Percentiles rank a stretch among this genome's conserved stretches.
Conservation (phyloP, 257 asterid genomes). For the Mitragyna speciosa region DNA sequence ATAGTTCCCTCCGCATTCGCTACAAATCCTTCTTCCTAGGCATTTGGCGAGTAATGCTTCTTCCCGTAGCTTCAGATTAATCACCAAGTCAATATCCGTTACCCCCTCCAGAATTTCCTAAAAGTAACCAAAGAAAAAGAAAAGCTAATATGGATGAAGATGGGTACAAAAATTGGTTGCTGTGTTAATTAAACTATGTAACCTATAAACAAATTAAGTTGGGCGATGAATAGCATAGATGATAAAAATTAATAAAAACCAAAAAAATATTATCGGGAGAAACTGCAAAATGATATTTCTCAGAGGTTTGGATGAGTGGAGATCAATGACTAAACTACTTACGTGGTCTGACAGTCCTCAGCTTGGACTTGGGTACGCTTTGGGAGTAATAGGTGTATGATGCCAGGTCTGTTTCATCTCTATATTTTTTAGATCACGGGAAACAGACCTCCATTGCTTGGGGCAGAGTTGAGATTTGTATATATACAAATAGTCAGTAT, state of each 20-base stretch:
- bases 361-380: constrained; percentile 27
- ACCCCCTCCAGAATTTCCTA: constrained; percentile 93
- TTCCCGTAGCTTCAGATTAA: constrained; percentile 83
- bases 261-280: not conserved
- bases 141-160: not conserved
- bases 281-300: not conserved
- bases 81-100: constrained; percentile 79
- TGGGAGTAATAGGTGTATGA: constrained; percentile 13
- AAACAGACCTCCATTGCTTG: constrained; percentile 23
- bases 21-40: constrained; percentile 92
- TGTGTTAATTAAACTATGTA: not conserved
- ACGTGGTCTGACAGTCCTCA: constrained; percentile 19
- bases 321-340: constrained; percentile 18
- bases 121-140: constrained; percentile 21
- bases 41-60: constrained; percentile 90
- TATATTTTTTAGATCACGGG: constrained; percentile 16
- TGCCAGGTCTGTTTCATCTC: constrained; percentile 21
- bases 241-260: not conserved
- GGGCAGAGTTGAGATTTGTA: constrained; percentile 3
- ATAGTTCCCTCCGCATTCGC: constrained; percentile 85
- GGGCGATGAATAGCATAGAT: not conserved
- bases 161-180: constrained; percentile 2
- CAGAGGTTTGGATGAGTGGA: not conserved
- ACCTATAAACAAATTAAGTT: not conserved
- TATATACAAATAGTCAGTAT: not conserved